These are phyloP conservation scores for Cutaneotrichosporon daszewskae DNA, from an alignment of 1,284 basidiomycete species.

Conservation along the genomic window DNA sequence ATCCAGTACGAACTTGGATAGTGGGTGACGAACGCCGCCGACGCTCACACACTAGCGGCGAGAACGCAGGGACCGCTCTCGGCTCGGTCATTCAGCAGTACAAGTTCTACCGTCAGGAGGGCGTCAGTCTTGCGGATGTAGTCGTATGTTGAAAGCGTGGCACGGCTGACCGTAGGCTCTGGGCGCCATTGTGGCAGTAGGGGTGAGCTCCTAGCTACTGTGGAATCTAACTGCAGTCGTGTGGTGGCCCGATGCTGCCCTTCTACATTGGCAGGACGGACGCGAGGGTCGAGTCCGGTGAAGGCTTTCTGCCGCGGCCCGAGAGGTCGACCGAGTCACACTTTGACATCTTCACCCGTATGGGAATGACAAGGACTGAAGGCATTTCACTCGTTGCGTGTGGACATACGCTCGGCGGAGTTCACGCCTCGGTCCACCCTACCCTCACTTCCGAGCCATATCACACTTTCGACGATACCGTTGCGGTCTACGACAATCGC, in stretches of 20 bases:
- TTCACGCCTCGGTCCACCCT: slow-evolving; percentile 12
- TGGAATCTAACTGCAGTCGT: slow-evolving; percentile 2
- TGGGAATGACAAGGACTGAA: slow-evolving; percentile 16
- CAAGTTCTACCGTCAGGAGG: slow-evolving; percentile 9
- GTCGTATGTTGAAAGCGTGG: slow-evolving; percentile 1
- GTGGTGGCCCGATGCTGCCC: slow-evolving; percentile 16
- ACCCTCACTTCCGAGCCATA: slow-evolving; percentile 5
- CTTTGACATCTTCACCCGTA: slow-evolving; percentile 15
- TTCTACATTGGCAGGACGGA: slow-evolving; percentile 14
- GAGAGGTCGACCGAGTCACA: slow-evolving; percentile 14
- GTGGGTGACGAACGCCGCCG: background rate
- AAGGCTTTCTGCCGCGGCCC: slow-evolving; percentile 12
- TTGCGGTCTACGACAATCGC: slow-evolving; percentile 12
- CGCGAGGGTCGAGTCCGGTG: background rate
- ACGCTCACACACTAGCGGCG: slow-evolving; percentile 2
- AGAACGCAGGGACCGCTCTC: slow-evolving; percentile 12
- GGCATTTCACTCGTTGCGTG: slow-evolving; percentile 17
- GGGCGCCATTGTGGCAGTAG: slow-evolving; percentile 15
- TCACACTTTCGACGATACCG: slow-evolving; percentile 8
- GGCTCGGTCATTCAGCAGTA: slow-evolving; percentile 12
- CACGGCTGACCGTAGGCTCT: slow-evolving; percentile 4
- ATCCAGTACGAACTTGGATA: slow-evolving; percentile 14
- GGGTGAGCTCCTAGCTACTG: slow-evolving; percentile 3
- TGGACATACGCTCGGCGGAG: slow-evolving; percentile 19
- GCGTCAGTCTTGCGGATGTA: slow-evolving; percentile 16